phyloP scores from a whole-genome alignment of 768 basidiomycete genomes.

The Lactifluus hygrophoroides region DNA sequence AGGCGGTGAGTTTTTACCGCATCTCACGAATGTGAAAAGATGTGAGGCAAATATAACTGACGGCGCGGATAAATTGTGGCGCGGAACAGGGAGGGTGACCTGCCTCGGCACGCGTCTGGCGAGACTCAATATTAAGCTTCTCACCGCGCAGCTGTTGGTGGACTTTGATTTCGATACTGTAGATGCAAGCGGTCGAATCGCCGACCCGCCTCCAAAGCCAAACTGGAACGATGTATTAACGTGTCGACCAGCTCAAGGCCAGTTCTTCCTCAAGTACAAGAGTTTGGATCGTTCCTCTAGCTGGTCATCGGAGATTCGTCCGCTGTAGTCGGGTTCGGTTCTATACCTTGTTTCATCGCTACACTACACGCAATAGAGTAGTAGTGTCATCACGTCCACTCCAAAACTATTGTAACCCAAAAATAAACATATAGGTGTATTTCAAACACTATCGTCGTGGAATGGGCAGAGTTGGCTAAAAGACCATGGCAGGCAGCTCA shows the following conservation, averaged over 20 bases:
- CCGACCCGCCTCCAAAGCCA: constrained; percentile 43
- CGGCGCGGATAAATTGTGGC: too few relatives aligned
- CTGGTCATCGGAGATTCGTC: not conserved
- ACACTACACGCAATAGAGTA: not conserved
- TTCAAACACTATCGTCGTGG: not conserved
- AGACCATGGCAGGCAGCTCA: not conserved
- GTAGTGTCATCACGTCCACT: too few relatives aligned
- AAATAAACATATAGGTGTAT: too few relatives aligned
- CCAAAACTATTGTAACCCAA: not conserved
- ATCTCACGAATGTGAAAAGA: too few relatives aligned
- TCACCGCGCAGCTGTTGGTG: constrained; percentile 58
- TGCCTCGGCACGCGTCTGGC: constrained; percentile 73
- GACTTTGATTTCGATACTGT: constrained; percentile 54
- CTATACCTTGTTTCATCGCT: not conserved
- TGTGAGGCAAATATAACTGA: too few relatives aligned
- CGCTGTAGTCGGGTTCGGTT: not conserved
- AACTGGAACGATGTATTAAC: constrained; percentile 74
- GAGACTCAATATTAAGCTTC: constrained; percentile 62
- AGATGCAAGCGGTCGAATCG: constrained; percentile 41
- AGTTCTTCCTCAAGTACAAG: constrained; percentile 44
- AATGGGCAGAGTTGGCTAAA: not conserved
- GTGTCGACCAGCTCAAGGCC: constrained; percentile 50
- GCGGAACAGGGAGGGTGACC: constrained; percentile 50
- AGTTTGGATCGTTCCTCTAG: not conserved
- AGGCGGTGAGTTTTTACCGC: constrained; percentile 45